These are phyloP conservation scores for Ziziphus jujuba DNA, from an alignment of 306 rosid species.

Conservation along the genomic window DNA sequence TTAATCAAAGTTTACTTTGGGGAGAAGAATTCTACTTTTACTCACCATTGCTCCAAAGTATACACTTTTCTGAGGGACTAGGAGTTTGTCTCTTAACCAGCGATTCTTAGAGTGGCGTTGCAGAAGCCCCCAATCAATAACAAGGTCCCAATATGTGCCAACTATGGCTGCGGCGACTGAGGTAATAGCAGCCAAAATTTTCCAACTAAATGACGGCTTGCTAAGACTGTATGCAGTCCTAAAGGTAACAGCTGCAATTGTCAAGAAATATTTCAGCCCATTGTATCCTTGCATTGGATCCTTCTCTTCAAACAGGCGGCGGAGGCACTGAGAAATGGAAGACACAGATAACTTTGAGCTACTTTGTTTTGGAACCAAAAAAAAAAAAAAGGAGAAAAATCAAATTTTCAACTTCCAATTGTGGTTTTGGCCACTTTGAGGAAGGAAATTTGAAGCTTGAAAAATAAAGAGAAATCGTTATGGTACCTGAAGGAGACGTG, in stretches of 20 bases:
- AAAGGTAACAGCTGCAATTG: conserved; percentile 58
- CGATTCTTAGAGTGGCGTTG: conserved; percentile 56
- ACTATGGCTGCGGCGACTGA: conserved; percentile 48
- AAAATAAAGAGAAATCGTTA: not conserved
- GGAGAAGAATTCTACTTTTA: not conserved
- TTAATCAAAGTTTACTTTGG: not conserved
- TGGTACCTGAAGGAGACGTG: conserved; percentile 62
- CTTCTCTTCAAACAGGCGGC: conserved; percentile 59
- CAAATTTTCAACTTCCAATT: too few relatives aligned
- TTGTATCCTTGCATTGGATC: conserved; percentile 65
- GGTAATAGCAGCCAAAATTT: conserved; percentile 42
- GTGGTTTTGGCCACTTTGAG: not conserved
- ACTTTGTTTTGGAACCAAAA: too few relatives aligned
- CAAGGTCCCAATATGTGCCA: conserved; percentile 69
- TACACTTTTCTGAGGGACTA: conserved; percentile 44
- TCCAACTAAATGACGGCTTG: conserved; percentile 30
- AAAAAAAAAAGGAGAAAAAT: too few relatives aligned
- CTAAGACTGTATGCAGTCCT: conserved; percentile 45
- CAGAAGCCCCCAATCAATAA: conserved; percentile 72
- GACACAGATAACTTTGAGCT: not conserved
- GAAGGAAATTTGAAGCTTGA: not conserved
- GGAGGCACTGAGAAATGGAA: conserved; percentile 44
- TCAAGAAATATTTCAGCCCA: conserved; percentile 53
- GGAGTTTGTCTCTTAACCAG: conserved; percentile 71
- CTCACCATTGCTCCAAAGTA: conserved; percentile 64